Base-by-base conservation (phyloP, 176 grass and related monocot species). In the Secale cereale region DNA sequence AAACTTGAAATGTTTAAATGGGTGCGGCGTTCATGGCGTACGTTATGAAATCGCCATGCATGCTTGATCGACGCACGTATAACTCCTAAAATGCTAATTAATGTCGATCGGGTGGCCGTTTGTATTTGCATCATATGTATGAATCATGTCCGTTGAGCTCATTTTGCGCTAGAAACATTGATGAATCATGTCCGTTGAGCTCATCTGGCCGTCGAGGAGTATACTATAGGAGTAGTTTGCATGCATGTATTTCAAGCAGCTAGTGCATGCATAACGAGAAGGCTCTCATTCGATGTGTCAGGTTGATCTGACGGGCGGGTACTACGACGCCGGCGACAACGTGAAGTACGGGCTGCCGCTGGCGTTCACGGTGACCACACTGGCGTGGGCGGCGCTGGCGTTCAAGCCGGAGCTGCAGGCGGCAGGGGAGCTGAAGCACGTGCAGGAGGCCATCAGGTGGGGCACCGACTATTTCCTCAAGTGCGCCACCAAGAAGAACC, bases 321-420 rank as follows among this genome's bases (percentile, higher is more conserved):
- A 96, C 86, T 99, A 99, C 32, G 97, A 99, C 79, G 97, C 97
- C 48, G 97, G 97, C 37, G 97, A 99, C 91, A 99, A 99, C 54
- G 93, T 99, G 1, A 99, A 99, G 86, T 99, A 96, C 80, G 97
- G 97, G 0, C 65, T 99, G 1, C 97, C 93, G 0, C 93, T 99
- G 66, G 97, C 93, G 6, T 99, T 99, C 84, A 99, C 97, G 33
- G 63, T 99, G 70, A 99, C 97, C 0, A 99, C 91, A 13, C 88
- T 99, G 1, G 93, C 97, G 70, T 99, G 97, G 97, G 81, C 91
- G 8, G 93, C 91, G 14, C 69, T 99, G 65, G 75, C 86, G 64
- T 96, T 91, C 79, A 36, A 87, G 41, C 30, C 84, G 1, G 93
- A 99, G 88, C 88, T 99, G 35, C 19, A 89, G 82, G 2, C 71